Percentiles rank a stretch among this genome's conserved stretches.
These are phyloP conservation scores for Digitaria exilis DNA, from an alignment of 202 grass and related monocot genomes.

Conservation along the genomic window DNA sequence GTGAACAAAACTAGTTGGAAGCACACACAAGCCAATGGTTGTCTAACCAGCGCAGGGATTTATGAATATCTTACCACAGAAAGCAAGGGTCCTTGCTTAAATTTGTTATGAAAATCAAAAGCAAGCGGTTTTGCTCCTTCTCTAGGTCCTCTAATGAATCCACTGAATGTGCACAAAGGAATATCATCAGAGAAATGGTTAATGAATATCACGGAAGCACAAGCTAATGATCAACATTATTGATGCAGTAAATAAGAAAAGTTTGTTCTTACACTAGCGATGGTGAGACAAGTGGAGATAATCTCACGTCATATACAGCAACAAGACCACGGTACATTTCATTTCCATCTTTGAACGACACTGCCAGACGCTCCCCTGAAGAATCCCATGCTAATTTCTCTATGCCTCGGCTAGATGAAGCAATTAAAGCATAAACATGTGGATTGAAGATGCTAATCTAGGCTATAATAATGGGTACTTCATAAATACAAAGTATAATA, in stretches of 20 bases:
- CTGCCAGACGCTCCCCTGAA: constrained; percentile 82
- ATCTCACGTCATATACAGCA: constrained; percentile 91
- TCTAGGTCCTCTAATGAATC: too few relatives aligned
- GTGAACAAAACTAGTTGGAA: constrained; percentile 11
- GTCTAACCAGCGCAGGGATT: not conserved
- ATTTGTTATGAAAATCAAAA: constrained; percentile 94
- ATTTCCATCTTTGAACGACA: constrained; percentile 85
- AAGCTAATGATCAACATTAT: constrained; percentile 24
- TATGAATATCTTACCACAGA: constrained; percentile 71
- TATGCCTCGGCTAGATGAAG: constrained; percentile 63
- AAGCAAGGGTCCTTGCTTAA: constrained; percentile 85
- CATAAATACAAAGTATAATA: not conserved
- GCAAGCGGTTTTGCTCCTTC: constrained; percentile 73
- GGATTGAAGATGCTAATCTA: not conserved
- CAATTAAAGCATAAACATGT: constrained; percentile 37
- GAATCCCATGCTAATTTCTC: constrained; percentile 93
- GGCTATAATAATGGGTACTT: not conserved
- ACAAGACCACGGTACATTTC: constrained; percentile 78
- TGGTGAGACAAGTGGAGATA: constrained; percentile 73
- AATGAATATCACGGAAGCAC: not conserved
- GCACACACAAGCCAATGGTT: not conserved
- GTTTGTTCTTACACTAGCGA: constrained; percentile 72
- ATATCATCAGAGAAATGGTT: constrained; percentile 20
- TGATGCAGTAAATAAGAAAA: constrained; percentile 20
- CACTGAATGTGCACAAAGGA: constrained; percentile 51